Conservation (phyloP, 1,284 basidiomycete species). For the Ceratorhiza oryzae-sativae region DNA sequence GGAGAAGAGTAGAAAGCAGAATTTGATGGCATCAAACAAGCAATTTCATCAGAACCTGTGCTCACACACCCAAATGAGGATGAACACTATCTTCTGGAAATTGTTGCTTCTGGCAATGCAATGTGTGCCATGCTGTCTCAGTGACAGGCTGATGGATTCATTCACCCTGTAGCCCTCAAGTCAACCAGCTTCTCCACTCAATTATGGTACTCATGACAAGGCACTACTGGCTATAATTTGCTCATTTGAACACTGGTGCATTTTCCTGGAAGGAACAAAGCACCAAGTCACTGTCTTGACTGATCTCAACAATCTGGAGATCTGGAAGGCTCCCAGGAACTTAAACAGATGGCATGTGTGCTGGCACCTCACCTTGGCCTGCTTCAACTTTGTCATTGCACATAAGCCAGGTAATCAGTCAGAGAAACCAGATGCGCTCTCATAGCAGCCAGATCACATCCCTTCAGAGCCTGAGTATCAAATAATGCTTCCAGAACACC, state of each 20-base stretch:
- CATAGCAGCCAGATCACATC: constrained; percentile 41
- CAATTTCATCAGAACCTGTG: constrained; percentile 32
- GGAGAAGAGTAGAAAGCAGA: constrained; percentile 40
- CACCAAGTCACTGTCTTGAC: constrained; percentile 42
- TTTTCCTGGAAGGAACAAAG: constrained; percentile 45
- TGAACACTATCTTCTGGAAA: constrained; percentile 25
- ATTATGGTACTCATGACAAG: constrained; percentile 51
- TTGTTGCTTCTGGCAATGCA: constrained; percentile 22
- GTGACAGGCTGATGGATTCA: constrained; percentile 16
- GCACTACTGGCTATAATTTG: constrained; percentile 47
- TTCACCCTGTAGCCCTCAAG: constrained; percentile 16
- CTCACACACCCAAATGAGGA: constrained; percentile 12
- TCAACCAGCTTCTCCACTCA: constrained; percentile 41
- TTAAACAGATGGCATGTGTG: constrained; percentile 46
- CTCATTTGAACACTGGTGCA: constrained; percentile 44
- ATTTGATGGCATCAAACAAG: constrained; percentile 45
- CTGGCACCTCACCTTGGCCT: constrained; percentile 45
- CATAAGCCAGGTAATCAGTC: constrained; percentile 46
- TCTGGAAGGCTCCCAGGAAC: constrained; percentile 44
- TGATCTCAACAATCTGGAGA: constrained; percentile 47
- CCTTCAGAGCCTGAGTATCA: not conserved
- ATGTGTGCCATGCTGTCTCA: constrained; percentile 3
- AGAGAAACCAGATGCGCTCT: constrained; percentile 47
- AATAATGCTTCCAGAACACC: not conserved
- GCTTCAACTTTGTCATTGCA: constrained; percentile 45